Conservation (phyloP, 139 green algal genomes). For the Chlorella sp. region DNA sequence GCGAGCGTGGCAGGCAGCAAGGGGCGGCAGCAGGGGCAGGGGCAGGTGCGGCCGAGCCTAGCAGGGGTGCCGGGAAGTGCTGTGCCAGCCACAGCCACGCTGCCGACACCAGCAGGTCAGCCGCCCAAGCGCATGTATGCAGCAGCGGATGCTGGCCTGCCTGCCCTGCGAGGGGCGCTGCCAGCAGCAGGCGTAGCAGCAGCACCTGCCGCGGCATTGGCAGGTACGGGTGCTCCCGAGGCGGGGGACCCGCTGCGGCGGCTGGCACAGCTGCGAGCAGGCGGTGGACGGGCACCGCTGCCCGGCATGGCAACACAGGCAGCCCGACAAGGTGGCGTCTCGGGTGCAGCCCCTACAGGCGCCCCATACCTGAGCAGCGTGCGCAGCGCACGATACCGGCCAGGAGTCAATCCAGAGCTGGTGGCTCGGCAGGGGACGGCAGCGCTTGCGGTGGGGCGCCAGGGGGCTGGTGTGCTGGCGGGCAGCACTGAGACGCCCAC, state of each 20-base stretch:
- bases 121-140: not conserved
- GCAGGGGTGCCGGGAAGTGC: not conserved
- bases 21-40: not conserved
- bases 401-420: not conserved
- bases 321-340: not conserved
- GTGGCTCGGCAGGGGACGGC: not conserved
- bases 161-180: not conserved
- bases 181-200: not conserved
- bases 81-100: not conserved
- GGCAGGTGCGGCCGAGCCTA: not conserved
- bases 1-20: not conserved
- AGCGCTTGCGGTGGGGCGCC: not conserved
- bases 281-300: not conserved
- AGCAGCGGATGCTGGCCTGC: not conserved
- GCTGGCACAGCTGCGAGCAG: constrained; percentile 22
- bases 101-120: not conserved
- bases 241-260: constrained; percentile 30
- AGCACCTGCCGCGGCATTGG: not conserved
- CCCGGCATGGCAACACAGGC: not conserved
- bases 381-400: constrained; percentile 17
- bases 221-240: not conserved
- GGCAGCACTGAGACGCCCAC: constrained; percentile 14
- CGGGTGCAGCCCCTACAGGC: not conserved
- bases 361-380: constrained; percentile 11
- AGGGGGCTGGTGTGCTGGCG: not conserved